Conservation (phyloP, 169 alveolate species). For the Amoebophrya sp. region DNA sequence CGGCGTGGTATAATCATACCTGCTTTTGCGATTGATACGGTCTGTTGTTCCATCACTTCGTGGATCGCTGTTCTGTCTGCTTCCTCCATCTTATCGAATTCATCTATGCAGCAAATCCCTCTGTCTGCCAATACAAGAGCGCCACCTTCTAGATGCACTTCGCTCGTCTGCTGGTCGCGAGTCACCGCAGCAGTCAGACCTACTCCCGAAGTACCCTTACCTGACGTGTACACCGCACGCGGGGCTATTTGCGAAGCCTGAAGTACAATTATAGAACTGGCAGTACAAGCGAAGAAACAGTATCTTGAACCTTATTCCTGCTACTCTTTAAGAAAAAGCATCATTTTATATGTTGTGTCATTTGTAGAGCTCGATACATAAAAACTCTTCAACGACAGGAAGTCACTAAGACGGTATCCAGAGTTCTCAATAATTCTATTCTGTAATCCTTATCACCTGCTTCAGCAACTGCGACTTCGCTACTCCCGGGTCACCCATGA, state of each 20-base stretch:
- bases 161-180: constrained; percentile 84
- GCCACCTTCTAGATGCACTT: constrained; percentile 88
- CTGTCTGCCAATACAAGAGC: constrained; percentile 93
- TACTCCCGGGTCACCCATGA: constrained; percentile 97
- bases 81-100: constrained; percentile 91
- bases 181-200: constrained; percentile 98
- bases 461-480: constrained; percentile 92
- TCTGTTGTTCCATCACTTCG: constrained; percentile 94
- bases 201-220: constrained; percentile 92
- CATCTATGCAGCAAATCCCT: constrained; percentile 97
- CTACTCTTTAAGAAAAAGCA: too few species aligned
- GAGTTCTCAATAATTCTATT: too few species aligned
- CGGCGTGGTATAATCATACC: not conserved
- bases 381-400: too few species aligned
- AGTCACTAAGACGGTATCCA: too few species aligned
- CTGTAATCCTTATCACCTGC: too few species aligned
- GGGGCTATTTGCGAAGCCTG: constrained; percentile 77
- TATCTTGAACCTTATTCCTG: too few species aligned
- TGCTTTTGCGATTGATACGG: constrained; percentile 95
- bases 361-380: too few species aligned
- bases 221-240: constrained; percentile 87
- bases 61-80: constrained; percentile 94
- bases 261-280: not conserved
- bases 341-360: too few species aligned
- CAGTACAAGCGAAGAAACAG: not conserved